Conservation (phyloP, 768 basidiomycete species). For the Inosperma sp. region DNA sequence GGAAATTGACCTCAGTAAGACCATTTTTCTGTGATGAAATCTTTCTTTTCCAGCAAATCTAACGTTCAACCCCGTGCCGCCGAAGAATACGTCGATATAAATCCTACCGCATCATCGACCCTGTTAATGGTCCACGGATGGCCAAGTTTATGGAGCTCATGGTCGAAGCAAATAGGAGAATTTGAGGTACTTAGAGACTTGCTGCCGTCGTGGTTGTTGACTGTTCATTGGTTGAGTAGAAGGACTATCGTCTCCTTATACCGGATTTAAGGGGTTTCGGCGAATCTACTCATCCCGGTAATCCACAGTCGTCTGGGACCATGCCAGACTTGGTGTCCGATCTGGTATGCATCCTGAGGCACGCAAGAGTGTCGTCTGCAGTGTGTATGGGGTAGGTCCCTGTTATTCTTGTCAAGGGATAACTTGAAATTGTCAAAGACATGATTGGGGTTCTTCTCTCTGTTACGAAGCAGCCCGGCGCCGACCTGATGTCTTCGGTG, state of each 20-base stretch:
- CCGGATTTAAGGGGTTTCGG: conserved; percentile 71
- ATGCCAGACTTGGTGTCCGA: conserved; percentile 61
- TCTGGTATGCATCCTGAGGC: conserved; percentile 54
- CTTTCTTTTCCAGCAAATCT: background rate
- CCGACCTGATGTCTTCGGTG: conserved; percentile 60
- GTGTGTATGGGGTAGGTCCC: conserved; percentile 58
- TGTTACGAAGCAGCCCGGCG: conserved; percentile 68
- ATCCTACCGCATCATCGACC: conserved; percentile 45
- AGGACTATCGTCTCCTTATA: conserved; percentile 53
- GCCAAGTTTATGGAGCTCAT: conserved; percentile 73
- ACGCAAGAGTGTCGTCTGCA: conserved; percentile 44
- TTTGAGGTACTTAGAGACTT: conserved; percentile 43
- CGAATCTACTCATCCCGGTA: conserved; percentile 59
- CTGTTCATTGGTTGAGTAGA: background rate
- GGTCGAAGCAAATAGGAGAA: conserved; percentile 66
- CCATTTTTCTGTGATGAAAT: background rate
- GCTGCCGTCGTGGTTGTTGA: background rate
- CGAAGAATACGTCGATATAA: conserved; percentile 62
- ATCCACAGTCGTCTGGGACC: conserved; percentile 53
- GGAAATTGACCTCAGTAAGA: conserved; percentile 45
- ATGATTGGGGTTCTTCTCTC: conserved; percentile 69
- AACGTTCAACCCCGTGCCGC: background rate
- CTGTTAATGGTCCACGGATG: conserved; percentile 75
- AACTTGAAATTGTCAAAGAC: conserved; percentile 35
- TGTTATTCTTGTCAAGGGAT: background rate